Evolutionary conservation across 768 basidiomycete genomes (phyloP), one percentile per base, ranked within the genome.

Genomic region (Leccinum variicolor): DNA sequence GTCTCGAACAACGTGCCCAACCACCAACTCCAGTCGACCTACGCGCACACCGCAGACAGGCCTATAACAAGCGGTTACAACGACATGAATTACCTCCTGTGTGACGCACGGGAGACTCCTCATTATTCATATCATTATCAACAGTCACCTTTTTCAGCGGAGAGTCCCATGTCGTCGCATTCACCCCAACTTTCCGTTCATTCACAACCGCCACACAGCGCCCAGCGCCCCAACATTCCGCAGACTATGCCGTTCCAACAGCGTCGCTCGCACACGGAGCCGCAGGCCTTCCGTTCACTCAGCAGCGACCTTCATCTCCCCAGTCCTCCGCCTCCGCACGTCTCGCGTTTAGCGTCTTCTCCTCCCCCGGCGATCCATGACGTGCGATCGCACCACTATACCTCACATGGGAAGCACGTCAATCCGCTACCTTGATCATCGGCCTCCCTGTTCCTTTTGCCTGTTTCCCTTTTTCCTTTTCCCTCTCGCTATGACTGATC

Each of bases 201-300:
- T 63, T 61, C 74, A 29, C 70, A 74, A 45, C 62, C 69, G 33
- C 60, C 69, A 53, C 73, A 67, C 55, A 62, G 57, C 39, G 68
- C 78, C 36, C 69, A 70, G 52, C 76, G 77, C 52, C 65, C 73
- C 29, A 69, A 69, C 41, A 71, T 78, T 33, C 76, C 77, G 7
- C 79, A 82, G 53, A 66, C 80, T 43, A 62, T 81, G 56, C 72
- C 81, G 14, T 86, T 80, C 66, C 77, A 78, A 41, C 83, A 82
- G 62, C 78, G 84, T 59, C 79, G 86, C 52, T 77, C 84, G 39
- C 73, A 81, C 52, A 83, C 82, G 29, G 85, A 86, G 49, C 78
- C 84, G 23, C 82, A 82, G 61, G 76, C 76, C 17, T 83, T 77
- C 68, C 74, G 73, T 55, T 73, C 81, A 36, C 72, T 80, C 51